Percentiles rank a stretch among this genome's conserved stretches.
phyloP scores from a whole-genome alignment of 1,139 yeast species.

The Saccharomyces hybrid region DNA sequence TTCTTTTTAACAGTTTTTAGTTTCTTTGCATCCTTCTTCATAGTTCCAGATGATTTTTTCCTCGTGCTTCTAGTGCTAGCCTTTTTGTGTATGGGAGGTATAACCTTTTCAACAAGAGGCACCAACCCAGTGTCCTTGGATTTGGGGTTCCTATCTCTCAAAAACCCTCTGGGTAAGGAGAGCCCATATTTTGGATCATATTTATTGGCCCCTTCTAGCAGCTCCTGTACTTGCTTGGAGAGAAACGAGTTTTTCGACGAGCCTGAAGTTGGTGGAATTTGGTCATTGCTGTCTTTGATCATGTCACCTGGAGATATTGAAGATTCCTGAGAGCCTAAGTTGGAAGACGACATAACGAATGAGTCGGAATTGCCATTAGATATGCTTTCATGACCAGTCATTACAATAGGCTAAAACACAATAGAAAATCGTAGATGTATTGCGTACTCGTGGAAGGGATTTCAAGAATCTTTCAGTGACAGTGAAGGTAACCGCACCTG shows the following conservation, averaged over 20 bases:
- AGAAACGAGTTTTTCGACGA: not conserved
- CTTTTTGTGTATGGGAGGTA: not conserved
- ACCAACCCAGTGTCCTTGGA: not conserved
- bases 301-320: not conserved
- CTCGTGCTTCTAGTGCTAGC: not conserved
- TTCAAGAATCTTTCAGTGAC: not conserved
- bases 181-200: conserved; percentile 32
- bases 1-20: not conserved
- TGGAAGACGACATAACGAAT: not conserved
- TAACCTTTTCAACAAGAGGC: not conserved
- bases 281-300: not conserved
- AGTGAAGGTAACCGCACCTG: not conserved
- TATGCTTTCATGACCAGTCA: not conserved
- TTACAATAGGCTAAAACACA: not conserved
- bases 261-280: not conserved
- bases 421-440: not conserved
- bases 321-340: not conserved
- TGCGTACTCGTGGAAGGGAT: not conserved
- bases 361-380: conserved; percentile 1
- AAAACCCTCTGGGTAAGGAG: conserved; percentile 20
- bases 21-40: not conserved
- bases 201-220: conserved; percentile 35
- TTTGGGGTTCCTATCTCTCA: conserved; percentile 7
- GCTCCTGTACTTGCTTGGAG: conserved; percentile 9
- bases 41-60: not conserved